Conservation (phyloP, 805 yeast species). For the Candida rishiriensis region DNA sequence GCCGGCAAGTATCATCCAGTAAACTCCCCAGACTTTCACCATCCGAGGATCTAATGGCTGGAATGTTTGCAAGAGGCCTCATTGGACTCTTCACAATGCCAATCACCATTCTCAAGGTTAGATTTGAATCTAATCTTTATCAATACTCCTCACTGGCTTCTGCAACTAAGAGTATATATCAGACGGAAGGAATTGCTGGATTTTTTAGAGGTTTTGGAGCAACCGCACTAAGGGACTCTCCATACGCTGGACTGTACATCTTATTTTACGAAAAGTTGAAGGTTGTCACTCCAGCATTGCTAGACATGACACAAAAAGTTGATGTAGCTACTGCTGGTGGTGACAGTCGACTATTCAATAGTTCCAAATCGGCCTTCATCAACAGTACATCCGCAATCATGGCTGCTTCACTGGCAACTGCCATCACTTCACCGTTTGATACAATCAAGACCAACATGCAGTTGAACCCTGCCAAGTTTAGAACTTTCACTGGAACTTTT, state of each 20-base stretch:
- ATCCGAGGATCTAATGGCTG: constrained; percentile 66
- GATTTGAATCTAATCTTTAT: constrained; percentile 81
- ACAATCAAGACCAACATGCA: constrained; percentile 92
- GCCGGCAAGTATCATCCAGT: constrained; percentile 26
- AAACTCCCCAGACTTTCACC: constrained; percentile 70
- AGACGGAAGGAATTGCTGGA: constrained; percentile 52
- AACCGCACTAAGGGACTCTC: constrained; percentile 87
- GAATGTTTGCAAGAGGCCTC: constrained; percentile 70
- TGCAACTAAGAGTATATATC: constrained; percentile 55
- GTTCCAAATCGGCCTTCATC: constrained; percentile 40
- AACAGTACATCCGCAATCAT: constrained; percentile 73
- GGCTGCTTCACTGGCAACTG: constrained; percentile 78
- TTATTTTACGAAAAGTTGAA: constrained; percentile 78
- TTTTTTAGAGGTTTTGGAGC: constrained; percentile 87
- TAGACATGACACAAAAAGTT: constrained; percentile 17
- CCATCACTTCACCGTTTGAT: constrained; percentile 92
- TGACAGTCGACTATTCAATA: constrained; percentile 7
- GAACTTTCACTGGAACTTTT: constrained; percentile 38
- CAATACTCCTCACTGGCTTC: constrained; percentile 58
- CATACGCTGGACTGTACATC: constrained; percentile 92
- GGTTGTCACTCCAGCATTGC: constrained; percentile 42
- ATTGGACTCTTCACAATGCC: constrained; percentile 95
- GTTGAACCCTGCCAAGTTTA: constrained; percentile 48
- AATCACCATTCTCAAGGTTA: constrained; percentile 80
- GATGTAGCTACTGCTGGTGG: background rate